phyloP scores from a whole-genome alignment of 2,329 filamentous ascomycete species.

The Sporothrix luriei region DNA sequence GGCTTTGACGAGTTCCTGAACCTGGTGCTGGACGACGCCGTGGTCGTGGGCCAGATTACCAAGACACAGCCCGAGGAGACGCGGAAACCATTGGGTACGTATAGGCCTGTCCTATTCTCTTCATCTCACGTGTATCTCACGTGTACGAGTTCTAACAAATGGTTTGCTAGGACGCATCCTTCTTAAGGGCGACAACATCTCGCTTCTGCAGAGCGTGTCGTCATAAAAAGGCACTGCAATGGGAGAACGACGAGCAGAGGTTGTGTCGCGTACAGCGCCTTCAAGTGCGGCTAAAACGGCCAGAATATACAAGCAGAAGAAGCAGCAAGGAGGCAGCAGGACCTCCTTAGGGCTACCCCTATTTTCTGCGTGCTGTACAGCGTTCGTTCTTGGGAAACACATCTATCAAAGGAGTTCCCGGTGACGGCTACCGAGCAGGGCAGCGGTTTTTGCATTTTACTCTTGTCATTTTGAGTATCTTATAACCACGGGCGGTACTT shows the following conservation, averaged over 20 bases:
- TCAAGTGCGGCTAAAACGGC: too few species aligned
- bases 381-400: not conserved
- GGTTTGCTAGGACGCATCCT: slow-evolving; percentile 70
- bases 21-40: slow-evolving; percentile 84
- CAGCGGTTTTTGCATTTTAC: not conserved
- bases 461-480: slow-evolving; percentile 14
- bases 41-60: slow-evolving; percentile 84
- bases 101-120: not conserved
- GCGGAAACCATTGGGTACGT: slow-evolving; percentile 74
- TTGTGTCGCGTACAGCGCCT: not conserved
- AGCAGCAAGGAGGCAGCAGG: not conserved
- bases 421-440: not conserved
- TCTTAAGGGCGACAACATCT: slow-evolving; percentile 86
- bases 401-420: not conserved
- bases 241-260: not conserved
- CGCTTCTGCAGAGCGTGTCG: slow-evolving; percentile 67
- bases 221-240: slow-evolving; percentile 20
- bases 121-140: not conserved
- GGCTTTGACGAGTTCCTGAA: slow-evolving; percentile 99
- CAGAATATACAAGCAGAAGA: not conserved
- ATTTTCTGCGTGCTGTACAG: not conserved
- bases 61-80: slow-evolving; percentile 77
- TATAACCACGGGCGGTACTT: not conserved
- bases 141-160: not conserved
- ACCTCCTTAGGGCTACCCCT: not conserved